Evolutionary conservation across 2,329 filamentous ascomycete genomes (phyloP), one percentile per base, ranked within the genome.

Genomic region (Ophiostoma pallidulum): DNA sequence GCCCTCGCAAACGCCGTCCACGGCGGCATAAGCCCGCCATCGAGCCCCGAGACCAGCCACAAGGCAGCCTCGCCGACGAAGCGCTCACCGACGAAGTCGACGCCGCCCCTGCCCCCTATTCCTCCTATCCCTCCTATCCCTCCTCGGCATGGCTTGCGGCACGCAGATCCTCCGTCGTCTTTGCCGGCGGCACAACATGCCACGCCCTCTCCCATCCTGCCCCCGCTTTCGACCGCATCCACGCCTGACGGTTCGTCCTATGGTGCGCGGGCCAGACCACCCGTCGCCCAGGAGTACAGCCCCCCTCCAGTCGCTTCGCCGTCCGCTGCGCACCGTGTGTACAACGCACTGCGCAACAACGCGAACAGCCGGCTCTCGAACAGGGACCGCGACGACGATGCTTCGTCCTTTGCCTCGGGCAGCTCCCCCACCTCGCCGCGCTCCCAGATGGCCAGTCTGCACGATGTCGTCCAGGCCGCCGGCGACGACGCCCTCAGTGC

Each of bases 401-500:
- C 39, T 18, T 39, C 19, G 9, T 47, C 49, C 3, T 36, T 33
- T 5, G 20, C 38, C 14, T 47, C 46, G 8, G 37, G 24, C 24
- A 14, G 47, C 53, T 9, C 43, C 53, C 3, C 26, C 44, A 24
- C 44, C 3, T 54, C 57, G 16, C 45, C 56, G 19, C 55, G 57
- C 40, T 55, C 60, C 4, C 66, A 67, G 4, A 28, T 26, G 33
- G 3, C 67, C n/a, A 66, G 62, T 45, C 51, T 72, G 28, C 65
- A 65, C 6, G 72, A 76, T 45, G 64, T 61, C 0, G 59, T 65
- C 10, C 56, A 60, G 47, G 65, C 73, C 4, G 67, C 75, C n/a
- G 69, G 70, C 3, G 80, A 85, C 42, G 78, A 81, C 47, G 82
- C 87, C 0, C 72, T 90, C 42, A 66, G 74, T 8, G 76, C 82